A percentile compares a stretch with the other conserved stretches of the same genome.
These are phyloP conservation scores for Syzygium grande DNA, from an alignment of 345 rosid species.

Conservation along the genomic window DNA sequence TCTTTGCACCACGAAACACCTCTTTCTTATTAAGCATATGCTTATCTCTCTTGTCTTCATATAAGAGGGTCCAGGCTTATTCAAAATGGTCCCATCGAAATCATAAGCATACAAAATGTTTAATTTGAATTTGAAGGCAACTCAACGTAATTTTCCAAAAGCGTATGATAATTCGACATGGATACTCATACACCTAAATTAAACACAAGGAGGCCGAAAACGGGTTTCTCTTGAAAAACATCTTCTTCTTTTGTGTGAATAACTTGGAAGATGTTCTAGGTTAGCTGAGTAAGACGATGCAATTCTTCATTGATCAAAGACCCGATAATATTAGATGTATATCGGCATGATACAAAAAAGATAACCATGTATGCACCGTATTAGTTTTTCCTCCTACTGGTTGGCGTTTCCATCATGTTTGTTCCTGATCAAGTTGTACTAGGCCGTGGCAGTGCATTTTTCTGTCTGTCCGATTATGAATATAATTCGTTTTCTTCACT, in stretches of 20 bases:
- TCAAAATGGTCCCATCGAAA: not conserved
- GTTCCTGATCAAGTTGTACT: not conserved
- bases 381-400: not conserved
- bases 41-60: not conserved
- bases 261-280: not conserved
- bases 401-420: not conserved
- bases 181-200: not conserved
- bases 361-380: not conserved
- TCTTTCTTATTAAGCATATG: not conserved
- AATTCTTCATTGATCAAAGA: not conserved
- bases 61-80: not conserved
- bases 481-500: not conserved
- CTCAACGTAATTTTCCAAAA: not conserved
- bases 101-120: accelerated
- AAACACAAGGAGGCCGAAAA: not conserved
- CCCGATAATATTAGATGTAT: not conserved
- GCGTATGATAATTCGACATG: not conserved
- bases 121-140: not conserved
- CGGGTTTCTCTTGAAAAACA: not conserved
- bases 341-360: not conserved
- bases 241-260: not conserved
- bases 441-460: not conserved
- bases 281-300: not conserved
- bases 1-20: not conserved
- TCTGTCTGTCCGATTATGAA: not conserved